phyloP scores from a whole-genome alignment of 192 early-diverging fungal species.

The Kickxella alabastrina region DNA sequence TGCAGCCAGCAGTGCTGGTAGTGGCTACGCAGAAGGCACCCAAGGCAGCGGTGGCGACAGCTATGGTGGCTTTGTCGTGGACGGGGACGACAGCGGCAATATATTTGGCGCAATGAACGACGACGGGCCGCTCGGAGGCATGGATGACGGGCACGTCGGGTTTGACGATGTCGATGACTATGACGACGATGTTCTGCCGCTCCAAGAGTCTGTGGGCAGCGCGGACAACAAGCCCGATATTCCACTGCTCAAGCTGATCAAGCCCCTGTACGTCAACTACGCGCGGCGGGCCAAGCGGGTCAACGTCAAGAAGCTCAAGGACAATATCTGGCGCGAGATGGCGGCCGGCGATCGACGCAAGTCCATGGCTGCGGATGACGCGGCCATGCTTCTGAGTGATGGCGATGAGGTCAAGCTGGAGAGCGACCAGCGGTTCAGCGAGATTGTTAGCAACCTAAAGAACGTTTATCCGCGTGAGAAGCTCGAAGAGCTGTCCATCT shows the following conservation, averaged over 20 bases:
- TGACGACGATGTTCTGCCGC: slow-evolving; percentile 21
- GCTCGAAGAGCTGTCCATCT: slow-evolving; percentile 89
- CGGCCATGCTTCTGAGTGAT: slow-evolving; percentile 1
- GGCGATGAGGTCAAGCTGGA: slow-evolving; percentile 32
- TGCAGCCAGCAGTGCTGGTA: slow-evolving; percentile 1
- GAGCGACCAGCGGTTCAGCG: slow-evolving; percentile 68
- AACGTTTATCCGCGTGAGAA: slow-evolving; percentile 72
- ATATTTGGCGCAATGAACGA: slow-evolving; percentile 22
- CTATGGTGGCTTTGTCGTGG: slow-evolving; percentile 44
- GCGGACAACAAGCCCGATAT: slow-evolving; percentile 33
- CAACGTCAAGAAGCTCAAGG: slow-evolving; percentile 93
- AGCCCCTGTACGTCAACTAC: slow-evolving; percentile 71
- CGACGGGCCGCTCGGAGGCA: slow-evolving; percentile 2
- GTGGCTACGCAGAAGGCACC: slow-evolving; percentile 4
- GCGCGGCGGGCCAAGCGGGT: slow-evolving; percentile 87
- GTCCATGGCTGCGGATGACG: slow-evolving; percentile 9
- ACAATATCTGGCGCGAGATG: slow-evolving; percentile 89
- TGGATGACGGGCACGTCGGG: slow-evolving; percentile 19
- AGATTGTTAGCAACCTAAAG: slow-evolving; percentile 68
- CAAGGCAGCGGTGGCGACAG: slow-evolving; percentile 9
- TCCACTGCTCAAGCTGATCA: slow-evolving; percentile 61
- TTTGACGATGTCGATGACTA: slow-evolving; percentile 44
- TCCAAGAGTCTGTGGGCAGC: neutral
- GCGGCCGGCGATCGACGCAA: slow-evolving; percentile 21
- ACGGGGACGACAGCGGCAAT: slow-evolving; percentile 31